Conservation (phyloP, 1,284 basidiomycete species). For the Austroboletus rostrupii region DNA sequence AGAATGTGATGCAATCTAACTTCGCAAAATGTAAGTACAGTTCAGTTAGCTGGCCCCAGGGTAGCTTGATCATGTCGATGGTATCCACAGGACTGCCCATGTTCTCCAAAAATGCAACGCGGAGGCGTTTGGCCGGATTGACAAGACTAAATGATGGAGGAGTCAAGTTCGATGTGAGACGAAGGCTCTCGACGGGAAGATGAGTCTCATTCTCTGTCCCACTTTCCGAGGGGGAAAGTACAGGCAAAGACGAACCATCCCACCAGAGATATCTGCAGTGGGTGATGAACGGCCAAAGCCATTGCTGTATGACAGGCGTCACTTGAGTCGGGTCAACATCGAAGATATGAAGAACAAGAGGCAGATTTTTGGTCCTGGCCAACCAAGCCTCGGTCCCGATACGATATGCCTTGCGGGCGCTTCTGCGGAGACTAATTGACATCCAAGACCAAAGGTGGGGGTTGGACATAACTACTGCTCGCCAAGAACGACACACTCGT, state of each 20-base stretch:
- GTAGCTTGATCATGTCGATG: slow-evolving; percentile 21
- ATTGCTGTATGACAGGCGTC: slow-evolving; percentile 9
- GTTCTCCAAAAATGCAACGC: slow-evolving; percentile 17
- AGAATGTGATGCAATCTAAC: slow-evolving; percentile 21
- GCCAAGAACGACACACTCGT: slow-evolving; percentile 26
- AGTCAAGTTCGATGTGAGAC: slow-evolving; percentile 21
- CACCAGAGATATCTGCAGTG: slow-evolving; percentile 29
- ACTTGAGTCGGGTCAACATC: slow-evolving; percentile 1
- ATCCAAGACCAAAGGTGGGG: slow-evolving; percentile 27
- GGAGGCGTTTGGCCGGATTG: slow-evolving; percentile 16
- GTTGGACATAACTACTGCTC: slow-evolving; percentile 23
- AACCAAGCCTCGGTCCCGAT: slow-evolving; percentile 25
- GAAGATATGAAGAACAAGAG: slow-evolving; percentile 19
- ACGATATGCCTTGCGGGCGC: slow-evolving; percentile 10
- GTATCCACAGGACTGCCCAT: slow-evolving; percentile 22
- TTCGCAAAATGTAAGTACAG: slow-evolving; percentile 29
- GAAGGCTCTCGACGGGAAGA: slow-evolving; percentile 16
- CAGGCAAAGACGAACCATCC: slow-evolving; percentile 28
- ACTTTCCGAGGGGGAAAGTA: slow-evolving; percentile 13
- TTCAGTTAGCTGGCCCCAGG: slow-evolving; percentile 25
- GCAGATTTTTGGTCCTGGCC: slow-evolving; percentile 27
- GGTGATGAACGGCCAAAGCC: slow-evolving; percentile 23
- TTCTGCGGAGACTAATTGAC: slow-evolving; percentile 17
- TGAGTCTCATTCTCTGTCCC: neutral
- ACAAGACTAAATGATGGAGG: slow-evolving; percentile 19